These are phyloP conservation scores for Hygrocybe punicea DNA, from an alignment of 768 basidiomycete species.

Conservation along the genomic window DNA sequence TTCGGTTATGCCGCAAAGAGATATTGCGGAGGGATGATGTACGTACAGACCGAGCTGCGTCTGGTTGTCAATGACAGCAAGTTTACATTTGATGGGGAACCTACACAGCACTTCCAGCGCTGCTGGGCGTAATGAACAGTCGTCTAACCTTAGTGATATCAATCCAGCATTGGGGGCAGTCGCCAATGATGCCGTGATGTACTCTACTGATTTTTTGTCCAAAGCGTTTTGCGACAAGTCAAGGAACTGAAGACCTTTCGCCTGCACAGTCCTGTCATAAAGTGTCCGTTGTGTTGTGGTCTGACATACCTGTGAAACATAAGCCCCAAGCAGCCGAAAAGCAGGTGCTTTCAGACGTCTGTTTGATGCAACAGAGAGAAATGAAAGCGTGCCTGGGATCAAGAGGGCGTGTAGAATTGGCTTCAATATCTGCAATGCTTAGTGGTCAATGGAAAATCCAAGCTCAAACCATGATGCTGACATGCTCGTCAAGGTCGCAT, in stretches of 20 bases:
- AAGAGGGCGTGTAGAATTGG: slow-evolving; percentile 87
- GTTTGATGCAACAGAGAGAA: slow-evolving; percentile 85
- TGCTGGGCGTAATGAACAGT: slow-evolving; percentile 70
- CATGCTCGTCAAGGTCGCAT: slow-evolving; percentile 83
- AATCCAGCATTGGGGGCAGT: slow-evolving; percentile 54
- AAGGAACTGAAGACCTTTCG: slow-evolving; percentile 75
- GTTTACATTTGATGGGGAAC: slow-evolving; percentile 25
- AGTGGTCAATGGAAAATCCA: slow-evolving; percentile 2
- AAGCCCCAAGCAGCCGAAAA: slow-evolving; percentile 78
- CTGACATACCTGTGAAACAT: slow-evolving; percentile 59
- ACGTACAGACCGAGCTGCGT: slow-evolving; percentile 74
- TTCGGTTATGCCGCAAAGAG: slow-evolving; percentile 85
- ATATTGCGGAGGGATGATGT: slow-evolving; percentile 83
- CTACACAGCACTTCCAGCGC: slow-evolving; percentile 78
- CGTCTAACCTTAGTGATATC: slow-evolving; percentile 82
- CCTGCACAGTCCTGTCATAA: slow-evolving; percentile 40
- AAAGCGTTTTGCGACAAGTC: slow-evolving; percentile 84
- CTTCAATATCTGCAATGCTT: slow-evolving; percentile 61
- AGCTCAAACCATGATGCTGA: slow-evolving; percentile 33
- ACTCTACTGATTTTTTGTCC: slow-evolving; percentile 83
- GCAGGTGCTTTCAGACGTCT: slow-evolving; percentile 71
- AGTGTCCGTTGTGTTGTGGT: background rate
- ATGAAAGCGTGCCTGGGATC: slow-evolving; percentile 75
- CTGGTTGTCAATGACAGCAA: background rate
- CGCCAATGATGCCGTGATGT: slow-evolving; percentile 66